Evolutionary conservation across 495 filamentous ascomycete genomes (phyloP).

Genomic region (Viridothelium virens): DNA sequence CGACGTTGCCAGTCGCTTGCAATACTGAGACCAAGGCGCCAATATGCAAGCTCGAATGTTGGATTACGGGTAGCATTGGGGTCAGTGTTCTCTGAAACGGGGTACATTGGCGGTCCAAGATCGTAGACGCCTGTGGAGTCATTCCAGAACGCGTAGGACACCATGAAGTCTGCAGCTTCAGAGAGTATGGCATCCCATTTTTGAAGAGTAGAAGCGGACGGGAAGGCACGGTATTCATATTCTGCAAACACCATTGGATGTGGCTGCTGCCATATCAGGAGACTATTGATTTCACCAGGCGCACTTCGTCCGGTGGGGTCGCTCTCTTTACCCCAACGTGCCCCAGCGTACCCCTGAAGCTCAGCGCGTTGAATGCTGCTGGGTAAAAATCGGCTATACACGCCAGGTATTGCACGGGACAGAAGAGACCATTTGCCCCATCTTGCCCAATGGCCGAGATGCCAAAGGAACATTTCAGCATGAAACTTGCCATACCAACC

Average conservation of each 20-base stretch:
- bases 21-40: slow-evolving; percentile 44
- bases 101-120: slow-evolving; percentile 48
- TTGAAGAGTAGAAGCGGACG: slow-evolving; percentile 33
- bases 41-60: slow-evolving; percentile 48
- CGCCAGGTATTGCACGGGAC: slow-evolving; percentile 39
- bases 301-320: slow-evolving; percentile 48
- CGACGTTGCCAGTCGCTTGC: slow-evolving; percentile 26
- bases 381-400: slow-evolving; percentile 43
- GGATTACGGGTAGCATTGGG: slow-evolving; percentile 46
- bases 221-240: slow-evolving; percentile 41
- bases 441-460: slow-evolving; percentile 45
- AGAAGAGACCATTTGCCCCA: slow-evolving; percentile 46
- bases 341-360: slow-evolving; percentile 45
- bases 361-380: slow-evolving; percentile 41
- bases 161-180: slow-evolving; percentile 47
- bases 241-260: slow-evolving; percentile 50
- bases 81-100: slow-evolving; percentile 45
- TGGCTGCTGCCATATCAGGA: slow-evolving; percentile 51
- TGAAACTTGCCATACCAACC: slow-evolving; percentile 43
- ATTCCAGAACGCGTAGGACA: slow-evolving; percentile 43
- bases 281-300: slow-evolving; percentile 49
- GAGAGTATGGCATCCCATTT: slow-evolving; percentile 43
- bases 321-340: slow-evolving; percentile 53
- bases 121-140: slow-evolving; percentile 39
- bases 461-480: slow-evolving; percentile 51